These are phyloP conservation scores for Aspergillus campestris DNA, from an alignment of 495 filamentous ascomycete species.

Conservation along the genomic window DNA sequence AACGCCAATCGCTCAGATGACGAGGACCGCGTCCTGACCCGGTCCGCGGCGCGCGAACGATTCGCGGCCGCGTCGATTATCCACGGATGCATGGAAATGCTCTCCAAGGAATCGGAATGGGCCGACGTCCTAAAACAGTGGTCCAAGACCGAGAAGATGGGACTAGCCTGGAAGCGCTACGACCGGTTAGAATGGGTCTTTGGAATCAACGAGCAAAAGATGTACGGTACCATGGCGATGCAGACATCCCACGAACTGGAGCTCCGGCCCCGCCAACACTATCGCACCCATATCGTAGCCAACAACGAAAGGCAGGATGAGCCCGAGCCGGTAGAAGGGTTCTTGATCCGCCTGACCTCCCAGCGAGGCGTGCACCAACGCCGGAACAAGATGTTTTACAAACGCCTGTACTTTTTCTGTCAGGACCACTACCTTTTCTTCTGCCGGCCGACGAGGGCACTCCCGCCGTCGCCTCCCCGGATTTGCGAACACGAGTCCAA, in stretches of 20 bases:
- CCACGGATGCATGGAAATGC: slow-evolving; percentile 48
- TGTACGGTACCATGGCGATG: slow-evolving; percentile 72
- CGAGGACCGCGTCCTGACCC: slow-evolving; percentile 37
- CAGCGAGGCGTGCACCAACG: slow-evolving; percentile 53
- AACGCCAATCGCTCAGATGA: slow-evolving; percentile 21
- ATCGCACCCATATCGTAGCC: slow-evolving; percentile 45
- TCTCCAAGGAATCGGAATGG: slow-evolving; percentile 54
- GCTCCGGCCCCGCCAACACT: slow-evolving; percentile 62
- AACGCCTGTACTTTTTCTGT: slow-evolving; percentile 61
- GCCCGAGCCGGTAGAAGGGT: slow-evolving; percentile 62
- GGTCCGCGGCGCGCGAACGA: slow-evolving; percentile 41
- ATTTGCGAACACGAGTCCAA: slow-evolving; percentile 30
- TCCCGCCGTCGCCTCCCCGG: slow-evolving; percentile 59
- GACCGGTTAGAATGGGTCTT: slow-evolving; percentile 70
- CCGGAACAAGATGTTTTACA: slow-evolving; percentile 59
- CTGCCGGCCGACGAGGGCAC: slow-evolving; percentile 53
- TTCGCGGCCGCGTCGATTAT: slow-evolving; percentile 50
- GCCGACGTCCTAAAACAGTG: slow-evolving; percentile 51
- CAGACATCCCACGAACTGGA: slow-evolving; percentile 66
- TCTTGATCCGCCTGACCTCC: slow-evolving; percentile 60
- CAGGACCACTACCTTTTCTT: slow-evolving; percentile 64
- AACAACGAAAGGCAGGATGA: slow-evolving; percentile 40
- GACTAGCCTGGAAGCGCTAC: slow-evolving; percentile 69
- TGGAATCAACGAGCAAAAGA: slow-evolving; percentile 59
- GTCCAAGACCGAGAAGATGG: slow-evolving; percentile 55